Conservation (phyloP, 2,329 filamentous ascomycete genomes). For the Coleophoma cylindrospora region DNA sequence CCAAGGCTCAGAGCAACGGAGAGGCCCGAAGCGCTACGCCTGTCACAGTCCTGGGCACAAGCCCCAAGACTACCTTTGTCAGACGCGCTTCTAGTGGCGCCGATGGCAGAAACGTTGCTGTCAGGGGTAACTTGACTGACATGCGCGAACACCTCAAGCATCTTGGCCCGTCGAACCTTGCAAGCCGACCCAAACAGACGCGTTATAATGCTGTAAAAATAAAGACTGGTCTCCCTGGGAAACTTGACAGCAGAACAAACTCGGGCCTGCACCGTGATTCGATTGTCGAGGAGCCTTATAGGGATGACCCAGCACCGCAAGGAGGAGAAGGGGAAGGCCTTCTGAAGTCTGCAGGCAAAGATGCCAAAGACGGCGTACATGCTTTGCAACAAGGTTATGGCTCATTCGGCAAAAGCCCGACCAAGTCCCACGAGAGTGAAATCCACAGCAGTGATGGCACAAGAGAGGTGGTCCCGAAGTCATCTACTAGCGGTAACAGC, state of each 20-base stretch:
- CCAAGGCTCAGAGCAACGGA: conserved; percentile 10
- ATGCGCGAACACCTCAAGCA: conserved; percentile 60
- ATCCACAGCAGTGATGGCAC: neutral
- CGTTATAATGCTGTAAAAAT: conserved; percentile 62
- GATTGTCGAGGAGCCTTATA: conserved; percentile 34
- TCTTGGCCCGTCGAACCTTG: conserved; percentile 63
- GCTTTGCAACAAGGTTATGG: conserved; percentile 53
- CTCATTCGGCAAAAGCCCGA: conserved; percentile 25
- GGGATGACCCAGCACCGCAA: conserved; percentile 33
- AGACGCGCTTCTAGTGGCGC: conserved; percentile 50
- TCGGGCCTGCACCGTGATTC: conserved; percentile 34
- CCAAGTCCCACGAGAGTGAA: neutral
- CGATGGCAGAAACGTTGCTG: conserved; percentile 49
- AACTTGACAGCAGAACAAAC: conserved; percentile 23
- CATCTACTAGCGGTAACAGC: neutral
- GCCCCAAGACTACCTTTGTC: conserved; percentile 47
- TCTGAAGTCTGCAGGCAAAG: conserved; percentile 45
- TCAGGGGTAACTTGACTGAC: conserved; percentile 57
- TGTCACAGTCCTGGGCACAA: conserved; percentile 15
- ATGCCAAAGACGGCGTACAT: conserved; percentile 61
- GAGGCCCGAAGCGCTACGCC: conserved; percentile 11
- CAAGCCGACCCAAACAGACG: conserved; percentile 58
- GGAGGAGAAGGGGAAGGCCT: conserved; percentile 49
- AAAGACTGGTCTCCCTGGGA: conserved; percentile 39
- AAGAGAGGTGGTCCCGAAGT: neutral